phyloP scores from a whole-genome alignment of 768 basidiomycete species.

The Lactarius hatsudake region DNA sequence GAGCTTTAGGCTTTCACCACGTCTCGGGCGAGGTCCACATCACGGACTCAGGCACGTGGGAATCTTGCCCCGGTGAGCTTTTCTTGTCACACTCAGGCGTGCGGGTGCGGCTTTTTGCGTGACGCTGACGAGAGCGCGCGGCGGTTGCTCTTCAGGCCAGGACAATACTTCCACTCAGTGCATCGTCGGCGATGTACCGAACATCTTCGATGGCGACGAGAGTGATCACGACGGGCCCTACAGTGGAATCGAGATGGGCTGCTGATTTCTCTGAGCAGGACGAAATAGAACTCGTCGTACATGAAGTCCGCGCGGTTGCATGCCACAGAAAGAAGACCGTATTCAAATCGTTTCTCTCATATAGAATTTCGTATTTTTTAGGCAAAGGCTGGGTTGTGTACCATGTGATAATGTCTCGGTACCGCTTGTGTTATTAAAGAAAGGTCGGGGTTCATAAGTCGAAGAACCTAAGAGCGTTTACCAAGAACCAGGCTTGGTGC shows the following conservation, averaged over 20 bases:
- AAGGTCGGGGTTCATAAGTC: no score
- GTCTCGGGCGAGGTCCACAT: slow-evolving; percentile 41
- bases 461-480: no score
- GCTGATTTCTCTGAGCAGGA: slow-evolving; percentile 10
- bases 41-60: slow-evolving; percentile 47
- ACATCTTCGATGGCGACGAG: slow-evolving; percentile 43
- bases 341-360: neutral
- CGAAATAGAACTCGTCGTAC: neutral
- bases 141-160: slow-evolving; percentile 44
- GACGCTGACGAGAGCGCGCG: neutral
- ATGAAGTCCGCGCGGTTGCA: no score
- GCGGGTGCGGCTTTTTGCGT: neutral
- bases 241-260: slow-evolving; percentile 23
- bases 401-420: no score
- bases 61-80: slow-evolving; percentile 18
- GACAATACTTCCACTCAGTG: slow-evolving; percentile 57
- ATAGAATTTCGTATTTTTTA: no score
- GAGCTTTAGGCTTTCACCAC: slow-evolving; percentile 46
- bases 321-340: neutral
- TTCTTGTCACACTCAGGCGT: neutral
- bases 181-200: slow-evolving; percentile 50
- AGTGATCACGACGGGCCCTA: slow-evolving; percentile 25
- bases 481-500: no score
- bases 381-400: no score
- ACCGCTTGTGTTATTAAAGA: no score